Conservation (phyloP, 345 rosid species). For the Pistacia atlantica region DNA sequence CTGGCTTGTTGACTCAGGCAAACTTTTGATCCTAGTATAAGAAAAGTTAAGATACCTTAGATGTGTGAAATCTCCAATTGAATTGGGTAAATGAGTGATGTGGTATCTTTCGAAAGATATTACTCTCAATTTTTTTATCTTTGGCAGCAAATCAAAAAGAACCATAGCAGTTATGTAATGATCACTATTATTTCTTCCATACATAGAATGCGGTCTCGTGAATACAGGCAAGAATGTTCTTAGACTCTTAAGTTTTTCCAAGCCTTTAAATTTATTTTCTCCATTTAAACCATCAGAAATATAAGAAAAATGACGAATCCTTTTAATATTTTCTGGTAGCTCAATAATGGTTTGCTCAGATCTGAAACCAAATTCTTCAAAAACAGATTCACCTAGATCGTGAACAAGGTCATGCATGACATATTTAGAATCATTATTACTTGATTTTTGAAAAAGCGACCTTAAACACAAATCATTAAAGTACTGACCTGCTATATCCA, state of each 20-base stretch:
- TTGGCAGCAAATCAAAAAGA: slow-evolving; percentile 12
- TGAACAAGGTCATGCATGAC: background rate
- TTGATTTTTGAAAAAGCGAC: slow-evolving; percentile 34
- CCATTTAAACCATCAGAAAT: background rate
- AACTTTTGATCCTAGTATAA: background rate
- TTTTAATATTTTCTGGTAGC: background rate
- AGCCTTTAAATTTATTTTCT: background rate
- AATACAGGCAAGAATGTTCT: slow-evolving; percentile 24
- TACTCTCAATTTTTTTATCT: slow-evolving; percentile 16
- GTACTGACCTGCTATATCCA: no score
- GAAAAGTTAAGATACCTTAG: background rate
- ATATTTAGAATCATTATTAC: background rate
- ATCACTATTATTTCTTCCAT: no score
- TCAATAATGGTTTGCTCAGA: background rate
- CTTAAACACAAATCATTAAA: slow-evolving; percentile 8
- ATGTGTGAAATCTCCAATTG: slow-evolving; percentile 16
- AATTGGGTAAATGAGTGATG: slow-evolving; percentile 8
- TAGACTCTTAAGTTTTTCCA: background rate
- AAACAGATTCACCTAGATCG: slow-evolving; percentile 30
- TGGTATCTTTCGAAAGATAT: slow-evolving; percentile 19
- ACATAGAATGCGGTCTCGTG: background rate
- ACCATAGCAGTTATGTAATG: background rate
- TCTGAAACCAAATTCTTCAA: slow-evolving; percentile 1
- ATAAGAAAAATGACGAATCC: slow-evolving; percentile 18
- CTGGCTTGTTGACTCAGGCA: slow-evolving; percentile 6